These are phyloP conservation scores for Dryas drummondii DNA, from an alignment of 306 rosid genomes.

Conservation along the genomic window DNA sequence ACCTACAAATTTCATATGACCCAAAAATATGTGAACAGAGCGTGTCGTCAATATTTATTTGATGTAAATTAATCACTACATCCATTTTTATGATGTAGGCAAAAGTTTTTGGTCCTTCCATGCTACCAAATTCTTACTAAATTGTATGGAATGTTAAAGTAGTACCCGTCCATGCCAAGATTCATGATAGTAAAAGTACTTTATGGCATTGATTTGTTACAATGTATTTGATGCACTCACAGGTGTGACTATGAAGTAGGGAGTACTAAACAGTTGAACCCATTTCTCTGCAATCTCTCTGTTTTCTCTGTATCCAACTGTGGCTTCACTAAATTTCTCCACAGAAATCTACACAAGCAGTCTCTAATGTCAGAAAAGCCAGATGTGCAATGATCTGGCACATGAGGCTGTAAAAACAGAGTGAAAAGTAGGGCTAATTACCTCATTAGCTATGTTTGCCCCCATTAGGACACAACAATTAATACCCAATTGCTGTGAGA, in stretches of 20 bases:
- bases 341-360: constrained; percentile 59
- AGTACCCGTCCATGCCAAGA: background rate
- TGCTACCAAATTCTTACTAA: background rate
- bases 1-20: constrained; percentile 46
- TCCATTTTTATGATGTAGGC: background rate
- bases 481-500: constrained; percentile 58
- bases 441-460: constrained; percentile 94
- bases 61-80: background rate
- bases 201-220: constrained; percentile 8
- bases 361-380: constrained; percentile 9
- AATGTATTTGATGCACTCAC: constrained; percentile 44
- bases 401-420: background rate
- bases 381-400: background rate
- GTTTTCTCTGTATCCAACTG: constrained; percentile 75
- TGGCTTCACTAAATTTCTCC: constrained; percentile 97
- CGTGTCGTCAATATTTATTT: constrained; percentile 4
- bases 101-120: background rate
- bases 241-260: constrained; percentile 75
- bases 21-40: constrained; percentile 19
- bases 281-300: constrained; percentile 76
- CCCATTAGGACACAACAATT: constrained; percentile 94
- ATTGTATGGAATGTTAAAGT: background rate
- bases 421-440: constrained; percentile 9
- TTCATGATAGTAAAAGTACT: background rate
- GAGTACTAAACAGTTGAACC: constrained; percentile 85